Conservation (phyloP, 1,139 yeast species). For the Taphrina confusa region DNA sequence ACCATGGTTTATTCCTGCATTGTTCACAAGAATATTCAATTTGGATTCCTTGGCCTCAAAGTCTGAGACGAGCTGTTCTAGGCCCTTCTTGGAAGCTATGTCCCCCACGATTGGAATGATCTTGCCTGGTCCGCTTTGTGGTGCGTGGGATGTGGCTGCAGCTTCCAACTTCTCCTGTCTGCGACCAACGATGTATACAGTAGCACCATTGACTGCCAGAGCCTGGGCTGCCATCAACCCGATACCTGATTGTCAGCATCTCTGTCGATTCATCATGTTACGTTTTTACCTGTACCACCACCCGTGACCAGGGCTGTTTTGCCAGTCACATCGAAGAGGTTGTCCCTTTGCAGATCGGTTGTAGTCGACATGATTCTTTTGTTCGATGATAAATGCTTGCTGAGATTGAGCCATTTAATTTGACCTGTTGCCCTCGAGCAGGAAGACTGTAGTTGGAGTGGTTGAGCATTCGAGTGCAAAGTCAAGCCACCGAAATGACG, state of each 20-base stretch:
- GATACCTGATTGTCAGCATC: not conserved
- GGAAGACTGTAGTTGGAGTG: no score
- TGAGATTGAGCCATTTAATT: no score
- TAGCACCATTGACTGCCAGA: slow-evolving; percentile 49
- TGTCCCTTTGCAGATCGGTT: slow-evolving; percentile 27
- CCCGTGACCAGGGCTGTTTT: slow-evolving; percentile 40
- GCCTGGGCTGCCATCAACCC: slow-evolving; percentile 38
- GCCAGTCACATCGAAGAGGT: slow-evolving; percentile 40
- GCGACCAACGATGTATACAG: slow-evolving; percentile 52
- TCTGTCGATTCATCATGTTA: no score
- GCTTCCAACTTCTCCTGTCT: slow-evolving; percentile 49
- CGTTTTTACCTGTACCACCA: slow-evolving; percentile 37
- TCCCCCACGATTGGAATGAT: slow-evolving; percentile 39
- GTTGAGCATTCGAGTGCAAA: no score
- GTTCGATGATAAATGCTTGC: no score
- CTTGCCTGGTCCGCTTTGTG: slow-evolving; percentile 40
- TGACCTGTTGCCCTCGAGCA: no score
- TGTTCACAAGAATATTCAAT: slow-evolving; percentile 40
- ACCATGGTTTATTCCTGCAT: slow-evolving; percentile 40
- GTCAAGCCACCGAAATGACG: slow-evolving; percentile 11
- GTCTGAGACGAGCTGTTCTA: slow-evolving; percentile 34
- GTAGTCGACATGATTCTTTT: slow-evolving; percentile 2
- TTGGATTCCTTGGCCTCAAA: slow-evolving; percentile 39
- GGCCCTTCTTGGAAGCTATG: slow-evolving; percentile 39
- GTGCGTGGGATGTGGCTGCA: slow-evolving; percentile 45